A percentile compares a stretch with the other conserved stretches of the same genome.
phyloP scores from a whole-genome alignment of 192 early-diverging fungal species.

The Backusella macrospora region DNA sequence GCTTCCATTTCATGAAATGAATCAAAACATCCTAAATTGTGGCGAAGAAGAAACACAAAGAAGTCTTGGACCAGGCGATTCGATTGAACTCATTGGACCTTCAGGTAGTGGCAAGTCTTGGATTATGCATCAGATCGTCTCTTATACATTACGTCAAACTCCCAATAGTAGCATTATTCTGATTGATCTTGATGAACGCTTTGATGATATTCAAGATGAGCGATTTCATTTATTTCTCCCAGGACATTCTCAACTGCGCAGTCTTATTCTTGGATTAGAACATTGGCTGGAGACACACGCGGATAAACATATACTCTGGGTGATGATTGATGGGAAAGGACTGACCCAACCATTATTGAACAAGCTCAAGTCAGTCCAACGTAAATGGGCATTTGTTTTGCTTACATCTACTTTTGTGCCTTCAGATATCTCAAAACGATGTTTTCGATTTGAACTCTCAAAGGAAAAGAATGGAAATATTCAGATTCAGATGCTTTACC shows the following conservation, averaged over 20 bases:
- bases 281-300: background rate
- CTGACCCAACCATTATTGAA: background rate
- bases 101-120: constrained; percentile 3
- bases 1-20: constrained; percentile 3
- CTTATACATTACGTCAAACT: background rate
- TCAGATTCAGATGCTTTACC: background rate
- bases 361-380: background rate
- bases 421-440: background rate
- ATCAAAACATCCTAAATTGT: background rate
- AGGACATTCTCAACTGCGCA: background rate
- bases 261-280: background rate
- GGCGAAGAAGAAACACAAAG: background rate
- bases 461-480: background rate
- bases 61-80: constrained; percentile 3
- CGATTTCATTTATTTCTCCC: background rate
- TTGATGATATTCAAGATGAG: background rate
- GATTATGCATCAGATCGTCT: constrained; percentile 7
- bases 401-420: background rate
- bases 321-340: background rate
- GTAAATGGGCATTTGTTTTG: constrained; percentile 1
- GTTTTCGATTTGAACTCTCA: constrained; percentile 3
- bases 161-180: background rate
- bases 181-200: background rate
- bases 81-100: background rate
- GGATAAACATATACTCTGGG: background rate